Evolutionary conservation across 805 yeast genomes (phyloP), one percentile per base, ranked within the genome.

Genomic region (Debaryomyces castellii): DNA sequence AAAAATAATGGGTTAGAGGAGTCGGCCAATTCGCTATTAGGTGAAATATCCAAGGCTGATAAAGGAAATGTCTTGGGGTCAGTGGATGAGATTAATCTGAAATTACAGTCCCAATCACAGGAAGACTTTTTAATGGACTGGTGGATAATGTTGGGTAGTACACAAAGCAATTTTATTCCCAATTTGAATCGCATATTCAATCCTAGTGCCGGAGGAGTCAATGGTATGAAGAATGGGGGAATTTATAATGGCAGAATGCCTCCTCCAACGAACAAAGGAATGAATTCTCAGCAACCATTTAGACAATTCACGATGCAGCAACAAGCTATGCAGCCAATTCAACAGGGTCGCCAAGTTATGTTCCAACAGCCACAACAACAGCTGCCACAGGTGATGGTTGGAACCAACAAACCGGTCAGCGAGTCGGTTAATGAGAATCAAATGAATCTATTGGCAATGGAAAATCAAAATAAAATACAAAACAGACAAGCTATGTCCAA

Each of bases 41-140:
- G 58, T 21, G 80, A 77, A 47, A 21, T 37, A 10, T 41, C 44
- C 20, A 41, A 34, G 17, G 11, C 34, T 14, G 34, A 30, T 30
- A 30, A 30, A 16, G 8, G 5, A 16, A 30, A 16, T 16, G 20
- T 30, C 12, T 30, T 30, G 7, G 34, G 11, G 18, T 30, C 34
- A 16, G 20, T 30, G 5, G 16, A 30, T 30, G 34, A 30, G 20
- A 30, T 30, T 30, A 16, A n/a, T 16, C 34, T 16, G 6, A 30
- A 30, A 14, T 64, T 62, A 69, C 25, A 63, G 73, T 1, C 67
- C 70, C 3, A 30, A 30, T 9, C 34, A 7, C 17, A 14, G 6
- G 79, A 76, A 17, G 69, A 81, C 0, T 77, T 78, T 48, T 57
- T 80, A 11, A 57, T 75, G 40, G 83, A 80, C 50, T 80, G 85